Base-by-base conservation (phyloP, 1,139 yeast species). In the Geotrichum phurueaensis region DNA sequence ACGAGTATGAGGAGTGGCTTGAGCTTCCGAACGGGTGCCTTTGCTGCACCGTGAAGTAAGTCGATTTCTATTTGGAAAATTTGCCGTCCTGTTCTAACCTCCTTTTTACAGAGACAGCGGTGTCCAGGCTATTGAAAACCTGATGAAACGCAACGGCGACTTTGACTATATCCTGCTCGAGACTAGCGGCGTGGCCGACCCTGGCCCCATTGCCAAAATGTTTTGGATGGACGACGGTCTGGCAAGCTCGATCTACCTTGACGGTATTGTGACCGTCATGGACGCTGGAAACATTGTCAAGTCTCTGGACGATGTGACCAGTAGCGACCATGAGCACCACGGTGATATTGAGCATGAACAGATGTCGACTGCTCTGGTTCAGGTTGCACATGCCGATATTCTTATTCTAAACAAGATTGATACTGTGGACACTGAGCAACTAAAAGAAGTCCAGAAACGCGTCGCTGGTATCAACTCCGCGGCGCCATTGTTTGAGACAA, bases 141-240 rank as follows among this genome's bases (percentile, higher is more conserved):
- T 94, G 68, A 85, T 94, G 67, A 87, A 84, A 56, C 81, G 85
- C 56, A 82, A 87, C 50, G 87, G 86, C 18, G 81, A 81, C 60
- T 92, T 94, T 62, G 99, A 95, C 72, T 89, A 94, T 70, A 91
- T 94, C 31, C 73, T 94, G 31, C 76, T 95, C 60, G 99, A 94
- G 71, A 95, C 99, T 0, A 90, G 97, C 0, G 99, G 99, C 0
- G 80, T 95, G n/a, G 99, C 99, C 0, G 98, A 94, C 71, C 99
- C 99, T 0, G 97, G 77, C 6, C 98, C 98, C 0, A 90, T 94
- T 47, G 97, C 97, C 9, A 84, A 85, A 66, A 94, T 94, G 97
- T 94, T 94, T 73, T 94, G 99, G 99, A 79, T 92, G 50, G 99
- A 94, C 72, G 95, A 89, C 45, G 97, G 94, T 0, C 77, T 94